Evolutionary conservation across 352 stramenopile species (phyloP), one percentile per base, ranked within the genome.

Genomic region (Phytophthora litchii): DNA sequence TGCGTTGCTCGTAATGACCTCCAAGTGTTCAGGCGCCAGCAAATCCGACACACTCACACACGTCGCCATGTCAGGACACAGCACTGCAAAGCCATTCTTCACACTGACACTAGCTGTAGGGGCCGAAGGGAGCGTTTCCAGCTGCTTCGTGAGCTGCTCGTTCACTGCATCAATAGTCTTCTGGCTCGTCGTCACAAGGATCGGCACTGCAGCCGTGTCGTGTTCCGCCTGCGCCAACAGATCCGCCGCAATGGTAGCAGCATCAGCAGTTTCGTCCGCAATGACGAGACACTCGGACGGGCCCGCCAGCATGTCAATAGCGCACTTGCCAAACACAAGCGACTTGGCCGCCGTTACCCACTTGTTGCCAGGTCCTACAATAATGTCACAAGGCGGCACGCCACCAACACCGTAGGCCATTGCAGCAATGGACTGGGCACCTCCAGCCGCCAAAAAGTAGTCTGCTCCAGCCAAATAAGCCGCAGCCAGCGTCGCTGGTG

Each of bases 311-410:
- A 99, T 99, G 80, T 99, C 97, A 72, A 99, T 99, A 14, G 92
- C 96, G 70, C 96, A 99, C 60, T 97, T 94, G 66, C 93, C 96
- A 68, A 90, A 97, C 35, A 99, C 96, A 13, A 99, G 87, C 29
- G 86, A 97, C 76, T 99, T 99, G 51, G 97, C 97, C 1, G 97
- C 97, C 9, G 97, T 99, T n/a, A 99, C 97, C 96, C 96, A 99
- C 74, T 98, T 98, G 85, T 99, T 99, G 23, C 97, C 97, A 1
- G 97, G 97, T 29, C 97, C 97, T 21, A 99, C 97, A 67, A 99
- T 98, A 58, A 99, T 97, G 79, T 99, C 97, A 69, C 95, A 99
- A 8, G 83, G 29, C 0, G 96, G 93, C 6, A 99, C 72, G 17
- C 80, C 72, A 19, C 81, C 83, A 5, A 98, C 74, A 23, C 97